phyloP scores from a whole-genome alignment of 768 basidiomycete genomes.

The Hysterangium stoloniferum region DNA sequence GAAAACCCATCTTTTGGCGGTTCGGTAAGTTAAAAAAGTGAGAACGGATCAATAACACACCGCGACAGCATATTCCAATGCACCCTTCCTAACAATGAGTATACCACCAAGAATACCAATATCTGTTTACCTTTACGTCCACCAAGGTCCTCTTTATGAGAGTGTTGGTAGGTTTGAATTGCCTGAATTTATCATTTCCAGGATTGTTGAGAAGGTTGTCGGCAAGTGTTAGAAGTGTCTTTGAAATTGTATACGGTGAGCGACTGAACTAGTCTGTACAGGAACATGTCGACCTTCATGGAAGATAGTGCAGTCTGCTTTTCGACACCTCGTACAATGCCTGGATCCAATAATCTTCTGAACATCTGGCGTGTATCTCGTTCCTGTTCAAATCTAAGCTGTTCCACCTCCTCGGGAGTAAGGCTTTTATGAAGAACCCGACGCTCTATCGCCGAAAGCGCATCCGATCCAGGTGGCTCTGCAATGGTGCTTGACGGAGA shows the following conservation, averaged over 20 bases:
- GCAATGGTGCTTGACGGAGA: not conserved
- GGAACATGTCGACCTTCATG: conserved; percentile 45
- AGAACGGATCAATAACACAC: conserved; percentile 34
- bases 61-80: conserved; percentile 73
- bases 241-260: conserved; percentile 17
- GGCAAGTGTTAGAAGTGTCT: conserved; percentile 62
- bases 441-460: conserved; percentile 3
- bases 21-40: not conserved
- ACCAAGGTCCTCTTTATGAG: conserved; percentile 60
- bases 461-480: not conserved
- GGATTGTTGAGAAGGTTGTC: conserved; percentile 72
- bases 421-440: not conserved
- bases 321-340: conserved; percentile 65
- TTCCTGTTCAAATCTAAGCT: conserved; percentile 30
- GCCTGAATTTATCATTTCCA: conserved; percentile 60
- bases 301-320: conserved; percentile 51
- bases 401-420: conserved; percentile 12
- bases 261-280: conserved; percentile 13
- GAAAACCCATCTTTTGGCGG: conserved; percentile 59
- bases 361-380: conserved; percentile 66
- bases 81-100: conserved; percentile 31
- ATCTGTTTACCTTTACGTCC: conserved; percentile 37
- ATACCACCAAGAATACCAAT: not conserved
- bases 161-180: conserved; percentile 70
- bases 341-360: conserved; percentile 70